A percentile compares a stretch with the other conserved stretches of the same genome.
Evolutionary conservation across 768 basidiomycete species (phyloP).

Genomic region (Termitomyces sp.): DNA sequence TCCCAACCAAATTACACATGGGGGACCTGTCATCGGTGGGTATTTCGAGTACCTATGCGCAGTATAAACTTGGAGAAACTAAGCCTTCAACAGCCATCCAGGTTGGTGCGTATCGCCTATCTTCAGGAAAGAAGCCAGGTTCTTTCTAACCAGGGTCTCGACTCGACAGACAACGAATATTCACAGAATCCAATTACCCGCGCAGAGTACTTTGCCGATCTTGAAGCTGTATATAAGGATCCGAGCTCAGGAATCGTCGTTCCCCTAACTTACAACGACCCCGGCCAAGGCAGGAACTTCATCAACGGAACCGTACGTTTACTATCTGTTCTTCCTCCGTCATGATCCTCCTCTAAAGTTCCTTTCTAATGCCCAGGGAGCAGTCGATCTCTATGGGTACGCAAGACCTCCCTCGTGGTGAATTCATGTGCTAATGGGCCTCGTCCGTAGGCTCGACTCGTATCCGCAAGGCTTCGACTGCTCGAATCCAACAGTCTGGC

Average conservation of each 20-base stretch:
- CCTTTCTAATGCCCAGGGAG: constrained; percentile 36
- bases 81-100: constrained; percentile 40
- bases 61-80: not conserved
- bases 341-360: not conserved
- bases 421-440: not conserved
- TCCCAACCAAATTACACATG: constrained; percentile 64
- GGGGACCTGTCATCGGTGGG: constrained; percentile 74
- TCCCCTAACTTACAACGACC: constrained; percentile 75
- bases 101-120: constrained; percentile 33
- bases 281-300: constrained; percentile 53
- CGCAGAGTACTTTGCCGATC: constrained; percentile 59
- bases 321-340: not conserved
- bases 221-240: constrained; percentile 46
- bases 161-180: constrained; percentile 67
- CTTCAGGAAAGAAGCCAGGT: not conserved
- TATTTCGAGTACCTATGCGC: not conserved
- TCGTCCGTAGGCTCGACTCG: constrained; percentile 46
- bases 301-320: constrained; percentile 62
- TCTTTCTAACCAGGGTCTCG: not conserved
- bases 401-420: not conserved
- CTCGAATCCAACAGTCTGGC: constrained; percentile 67
- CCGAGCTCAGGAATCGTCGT: constrained; percentile 56
- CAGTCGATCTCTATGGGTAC: constrained; percentile 76
- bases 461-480: constrained; percentile 84
- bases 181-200: constrained; percentile 41